phyloP scores from a whole-genome alignment of 768 basidiomycete genomes.

The Rhodotorula babjevae region DNA sequence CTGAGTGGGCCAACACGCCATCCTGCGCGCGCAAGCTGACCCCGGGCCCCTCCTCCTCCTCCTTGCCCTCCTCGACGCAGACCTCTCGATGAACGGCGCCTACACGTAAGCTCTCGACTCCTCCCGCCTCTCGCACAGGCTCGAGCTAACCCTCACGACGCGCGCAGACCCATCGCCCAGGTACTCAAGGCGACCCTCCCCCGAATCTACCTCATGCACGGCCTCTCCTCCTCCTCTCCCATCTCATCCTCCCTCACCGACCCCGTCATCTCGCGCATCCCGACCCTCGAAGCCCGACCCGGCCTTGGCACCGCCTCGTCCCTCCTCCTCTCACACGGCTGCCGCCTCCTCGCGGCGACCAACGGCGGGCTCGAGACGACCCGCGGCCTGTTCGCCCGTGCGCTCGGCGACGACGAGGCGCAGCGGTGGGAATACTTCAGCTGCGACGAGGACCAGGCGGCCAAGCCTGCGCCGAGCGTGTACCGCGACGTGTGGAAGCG shows the following conservation, averaged over 20 bases:
- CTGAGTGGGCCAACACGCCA: too few relatives aligned
- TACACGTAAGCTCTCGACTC: conserved; percentile 21
- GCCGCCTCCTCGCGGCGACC: conserved; percentile 22
- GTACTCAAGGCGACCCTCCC: conserved; percentile 23
- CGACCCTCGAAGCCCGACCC: not conserved
- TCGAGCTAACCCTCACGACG: not conserved
- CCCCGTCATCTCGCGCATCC: conserved; percentile 6
- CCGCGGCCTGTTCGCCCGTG: not conserved
- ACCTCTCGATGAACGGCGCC: conserved; percentile 23
- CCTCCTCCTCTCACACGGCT: not conserved
- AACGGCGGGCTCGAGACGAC: conserved; percentile 32
- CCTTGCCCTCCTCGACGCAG: not conserved
- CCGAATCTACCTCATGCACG: conserved; percentile 16
- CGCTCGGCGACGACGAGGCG: conserved; percentile 8
- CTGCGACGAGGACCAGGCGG: conserved; percentile 23
- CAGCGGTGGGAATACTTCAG: conserved; percentile 15
- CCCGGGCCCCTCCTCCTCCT: not conserved
- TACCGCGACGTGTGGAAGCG: conserved; percentile 20
- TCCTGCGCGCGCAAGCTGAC: not conserved
- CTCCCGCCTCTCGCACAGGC: not conserved
- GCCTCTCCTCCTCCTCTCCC: not conserved
- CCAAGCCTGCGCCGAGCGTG: conserved; percentile 31
- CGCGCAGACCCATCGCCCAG: conserved; percentile 25
- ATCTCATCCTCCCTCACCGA: not conserved
- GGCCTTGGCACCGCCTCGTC: not conserved